Percentiles rank a stretch among this genome's conserved stretches.
Conservation (phyloP, 1,139 yeast genomes). For the Ashbya aceris region DNA sequence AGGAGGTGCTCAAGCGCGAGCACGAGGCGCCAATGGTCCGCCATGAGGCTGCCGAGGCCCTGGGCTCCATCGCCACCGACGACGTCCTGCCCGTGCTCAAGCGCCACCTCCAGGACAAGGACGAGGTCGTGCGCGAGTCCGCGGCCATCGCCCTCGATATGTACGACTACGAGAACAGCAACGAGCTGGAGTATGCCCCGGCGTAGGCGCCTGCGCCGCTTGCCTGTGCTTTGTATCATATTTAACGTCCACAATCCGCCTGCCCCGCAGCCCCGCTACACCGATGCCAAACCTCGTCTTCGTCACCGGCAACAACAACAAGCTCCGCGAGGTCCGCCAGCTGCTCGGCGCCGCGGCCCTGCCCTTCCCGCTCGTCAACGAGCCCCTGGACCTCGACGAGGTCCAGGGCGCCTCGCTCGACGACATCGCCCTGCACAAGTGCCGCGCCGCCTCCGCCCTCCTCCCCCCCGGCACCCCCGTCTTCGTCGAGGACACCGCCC, state of each 20-base stretch:
- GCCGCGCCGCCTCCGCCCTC: slow-evolving; percentile 59
- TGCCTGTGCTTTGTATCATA: slow-evolving; percentile 1
- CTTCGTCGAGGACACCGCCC: slow-evolving; percentile 89
- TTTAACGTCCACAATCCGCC: neutral
- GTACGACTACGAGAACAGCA: slow-evolving; percentile 91
- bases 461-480: slow-evolving; percentile 56
- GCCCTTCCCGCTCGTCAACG: slow-evolving; percentile 45
- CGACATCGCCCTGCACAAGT: slow-evolving; percentile 75
- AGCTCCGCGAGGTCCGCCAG: slow-evolving; percentile 72
- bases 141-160: slow-evolving; percentile 95
- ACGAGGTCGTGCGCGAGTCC: slow-evolving; percentile 87
- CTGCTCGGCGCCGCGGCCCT: slow-evolving; percentile 48
- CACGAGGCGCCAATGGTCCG: slow-evolving; percentile 96
- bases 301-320: slow-evolving; percentile 84
- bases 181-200: slow-evolving; percentile 69
- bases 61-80: slow-evolving; percentile 95
- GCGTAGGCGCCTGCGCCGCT: slow-evolving; percentile 12
- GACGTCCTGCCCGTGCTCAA: slow-evolving; percentile 85
- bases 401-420: slow-evolving; percentile 74
- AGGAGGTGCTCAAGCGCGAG: slow-evolving; percentile 67
- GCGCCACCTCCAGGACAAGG: slow-evolving; percentile 69
- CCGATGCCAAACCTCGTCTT: slow-evolving; percentile 29
- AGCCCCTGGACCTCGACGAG: slow-evolving; percentile 73
- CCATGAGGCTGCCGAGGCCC: slow-evolving; percentile 98
- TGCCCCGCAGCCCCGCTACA: neutral